These are phyloP conservation scores for Chaetomiaceae sp. DNA, from an alignment of 2,329 filamentous ascomycete genomes.

Conservation along the genomic window DNA sequence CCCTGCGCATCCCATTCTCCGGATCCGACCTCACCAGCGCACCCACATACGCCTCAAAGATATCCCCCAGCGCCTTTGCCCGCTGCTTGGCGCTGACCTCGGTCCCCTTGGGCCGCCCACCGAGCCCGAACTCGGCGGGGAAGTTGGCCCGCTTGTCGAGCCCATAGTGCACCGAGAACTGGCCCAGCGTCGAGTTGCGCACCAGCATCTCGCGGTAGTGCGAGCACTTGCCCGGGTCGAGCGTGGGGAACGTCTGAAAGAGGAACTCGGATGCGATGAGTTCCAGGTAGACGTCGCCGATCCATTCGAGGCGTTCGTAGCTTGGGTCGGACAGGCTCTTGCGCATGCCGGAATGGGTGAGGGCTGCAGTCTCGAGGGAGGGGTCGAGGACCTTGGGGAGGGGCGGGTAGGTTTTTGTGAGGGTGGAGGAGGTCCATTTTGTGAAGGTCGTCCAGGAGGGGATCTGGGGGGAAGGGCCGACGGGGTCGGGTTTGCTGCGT, in stretches of 20 bases:
- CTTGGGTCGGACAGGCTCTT: constrained; percentile 38
- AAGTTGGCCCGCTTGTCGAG: constrained; percentile 62
- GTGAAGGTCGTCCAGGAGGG: constrained; percentile 32
- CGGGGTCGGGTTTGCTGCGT: constrained; percentile 14
- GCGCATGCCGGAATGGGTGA: constrained; percentile 58
- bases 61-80: constrained; percentile 74
- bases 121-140: constrained; percentile 42
- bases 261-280: constrained; percentile 72
- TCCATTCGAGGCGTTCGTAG: constrained; percentile 84
- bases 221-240: constrained; percentile 64
- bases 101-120: constrained; percentile 35
- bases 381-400: constrained; percentile 59
- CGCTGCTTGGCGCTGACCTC: constrained; percentile 47
- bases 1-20: constrained; percentile 54
- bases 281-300: constrained; percentile 84
- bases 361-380: constrained; percentile 56
- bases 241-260: constrained; percentile 55
- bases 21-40: constrained; percentile 68
- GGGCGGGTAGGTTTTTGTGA: constrained; percentile 47
- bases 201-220: constrained; percentile 75
- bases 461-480: constrained; percentile 5
- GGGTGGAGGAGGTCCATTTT: constrained; percentile 49
- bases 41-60: constrained; percentile 88
- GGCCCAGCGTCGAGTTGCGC: constrained; percentile 71
- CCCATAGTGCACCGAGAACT: constrained; percentile 65